Base-by-base conservation (phyloP, 1,284 basidiomycete species). In the Malassezia dermatis region DNA sequence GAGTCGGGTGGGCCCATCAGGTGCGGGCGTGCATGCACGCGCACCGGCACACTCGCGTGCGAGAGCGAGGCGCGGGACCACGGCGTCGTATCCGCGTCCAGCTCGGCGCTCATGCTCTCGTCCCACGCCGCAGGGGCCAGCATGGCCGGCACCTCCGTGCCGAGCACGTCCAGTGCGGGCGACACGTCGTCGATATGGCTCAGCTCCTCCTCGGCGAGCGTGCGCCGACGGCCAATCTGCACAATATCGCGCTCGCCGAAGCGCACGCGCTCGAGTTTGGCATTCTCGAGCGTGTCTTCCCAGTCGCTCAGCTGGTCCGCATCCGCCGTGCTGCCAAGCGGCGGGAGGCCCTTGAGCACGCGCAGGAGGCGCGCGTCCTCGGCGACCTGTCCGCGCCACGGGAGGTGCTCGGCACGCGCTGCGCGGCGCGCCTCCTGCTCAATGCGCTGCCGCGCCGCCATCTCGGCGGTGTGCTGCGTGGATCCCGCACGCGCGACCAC, bases 231-330 rank as follows among this genome's bases (percentile, higher is more conserved):
- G 15, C 67, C 67, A 24, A 69, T 66, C 61, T 69, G 67, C 2
- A 69, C 67, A 35, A 67, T 67, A 46, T 67, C 63, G 4, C 63
- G 56, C 28, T 69, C 65, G 7, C 67, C 67, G 24, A 64, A 67
- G 2, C 65, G 62, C 3, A 65, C 59, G 35, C 59, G 63, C 17
- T 67, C 59, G 34, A 64, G 57, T 21, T 63, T 65, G 21, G 62
- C 59, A 6, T 56, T 57, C 40, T 69, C 67, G 40, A 67, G 58
- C 13, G 65, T 57, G 13, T 67, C 64, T 43, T 69, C 67, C 39
- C 65, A 56, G n/a, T 69, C 67, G 51, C 63, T 65, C 17, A 69
- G 64, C 53, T 69, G 65, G 37, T 69, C 67, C 0, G 67, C 67
- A 28, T 69, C 67, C 7, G 63, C 63, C 0, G 51, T 57, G 32